Conservation (phyloP, 768 basidiomycete species). For the Pleurotus pulmonarius region DNA sequence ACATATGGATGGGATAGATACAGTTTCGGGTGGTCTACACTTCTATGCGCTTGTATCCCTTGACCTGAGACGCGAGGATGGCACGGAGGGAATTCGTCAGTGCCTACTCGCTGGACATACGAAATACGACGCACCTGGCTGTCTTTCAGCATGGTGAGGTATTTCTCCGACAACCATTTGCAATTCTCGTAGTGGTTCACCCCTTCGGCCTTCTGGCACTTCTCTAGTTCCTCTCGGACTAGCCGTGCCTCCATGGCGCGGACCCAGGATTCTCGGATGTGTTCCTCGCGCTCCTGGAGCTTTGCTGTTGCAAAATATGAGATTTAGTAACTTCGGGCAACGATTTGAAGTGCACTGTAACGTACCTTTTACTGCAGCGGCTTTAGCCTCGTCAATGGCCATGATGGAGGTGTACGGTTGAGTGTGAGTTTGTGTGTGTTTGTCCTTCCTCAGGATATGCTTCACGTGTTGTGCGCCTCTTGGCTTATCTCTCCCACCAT, state of each 20-base stretch:
- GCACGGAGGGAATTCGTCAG: background rate
- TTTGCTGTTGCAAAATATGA: slow-evolving; percentile 39
- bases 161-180: slow-evolving; percentile 80
- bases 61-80: slow-evolving; percentile 52
- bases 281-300: slow-evolving; percentile 65
- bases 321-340: background rate
- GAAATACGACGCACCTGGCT: slow-evolving; percentile 60
- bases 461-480: no score
- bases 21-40: slow-evolving; percentile 13
- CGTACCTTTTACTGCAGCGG: slow-evolving; percentile 51
- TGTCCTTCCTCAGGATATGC: background rate
- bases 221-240: slow-evolving; percentile 82
- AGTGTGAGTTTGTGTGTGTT: background rate
- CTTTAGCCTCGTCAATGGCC: slow-evolving; percentile 35
- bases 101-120: background rate
- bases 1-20: background rate
- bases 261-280: slow-evolving; percentile 90
- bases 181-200: slow-evolving; percentile 91
- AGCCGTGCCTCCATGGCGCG: slow-evolving; percentile 90
- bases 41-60: slow-evolving; percentile 83
- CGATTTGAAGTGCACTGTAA: no score
- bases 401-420: slow-evolving; percentile 24
- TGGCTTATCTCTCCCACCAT: no score
- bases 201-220: slow-evolving; percentile 88
- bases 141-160: slow-evolving; percentile 71